Conservation (phyloP, 257 asterid species). For the Nicotiana sylvestris region DNA sequence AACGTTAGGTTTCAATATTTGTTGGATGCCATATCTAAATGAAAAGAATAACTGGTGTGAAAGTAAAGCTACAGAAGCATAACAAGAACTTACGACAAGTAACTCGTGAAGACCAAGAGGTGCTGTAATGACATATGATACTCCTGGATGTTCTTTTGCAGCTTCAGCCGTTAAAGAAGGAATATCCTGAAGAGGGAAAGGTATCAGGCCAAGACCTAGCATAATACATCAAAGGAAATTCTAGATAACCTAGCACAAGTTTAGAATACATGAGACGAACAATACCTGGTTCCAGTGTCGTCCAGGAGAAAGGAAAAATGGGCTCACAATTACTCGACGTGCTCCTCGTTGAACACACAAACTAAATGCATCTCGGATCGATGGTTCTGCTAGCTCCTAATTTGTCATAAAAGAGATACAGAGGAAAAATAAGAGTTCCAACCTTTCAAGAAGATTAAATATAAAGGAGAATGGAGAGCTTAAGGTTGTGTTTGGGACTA, state of each 20-base stretch:
- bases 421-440: background rate
- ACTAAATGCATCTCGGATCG: conserved; percentile 75
- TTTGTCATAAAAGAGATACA: conserved; percentile 3
- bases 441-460: background rate
- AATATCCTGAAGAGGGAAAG: conserved; percentile 55
- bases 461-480: background rate
- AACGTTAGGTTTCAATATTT: background rate
- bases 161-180: conserved; percentile 92
- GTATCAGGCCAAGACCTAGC: background rate
- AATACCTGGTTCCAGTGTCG: conserved; percentile 90
- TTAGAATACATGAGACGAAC: background rate
- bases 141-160: conserved; percentile 87
- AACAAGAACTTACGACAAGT: conserved; percentile 54
- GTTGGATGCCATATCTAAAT: background rate
- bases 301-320: conserved; percentile 94
- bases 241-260: background rate
- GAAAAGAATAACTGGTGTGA: background rate
- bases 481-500: background rate
- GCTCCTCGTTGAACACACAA: conserved; percentile 89
- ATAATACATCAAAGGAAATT: background rate
- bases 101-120: conserved; percentile 83
- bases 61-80: background rate
- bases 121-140: conserved; percentile 69
- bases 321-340: conserved; percentile 75
- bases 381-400: conserved; percentile 94